A percentile compares a stretch with the other conserved stretches of the same genome.
Conservation (phyloP, 2,329 filamentous ascomycete genomes). For the Stagonosporopsis chrysanthemi region DNA sequence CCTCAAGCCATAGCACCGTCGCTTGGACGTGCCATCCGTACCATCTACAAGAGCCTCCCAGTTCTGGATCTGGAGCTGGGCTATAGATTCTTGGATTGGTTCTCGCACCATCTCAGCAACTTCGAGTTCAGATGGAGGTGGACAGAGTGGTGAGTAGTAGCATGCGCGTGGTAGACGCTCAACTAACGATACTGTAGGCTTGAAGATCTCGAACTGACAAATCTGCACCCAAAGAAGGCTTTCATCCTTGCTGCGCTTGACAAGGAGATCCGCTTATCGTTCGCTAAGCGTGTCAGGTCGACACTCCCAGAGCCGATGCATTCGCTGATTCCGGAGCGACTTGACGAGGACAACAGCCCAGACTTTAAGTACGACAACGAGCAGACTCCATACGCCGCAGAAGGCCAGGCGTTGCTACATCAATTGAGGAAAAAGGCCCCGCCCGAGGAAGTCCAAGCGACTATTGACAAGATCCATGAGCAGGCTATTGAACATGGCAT, state of each 20-base stretch:
- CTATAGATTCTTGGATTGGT: slow-evolving; percentile 95
- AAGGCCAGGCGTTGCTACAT: slow-evolving; percentile 82
- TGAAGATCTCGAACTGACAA: slow-evolving; percentile 79
- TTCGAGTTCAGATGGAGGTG: slow-evolving; percentile 99
- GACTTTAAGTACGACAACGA: slow-evolving; percentile 89
- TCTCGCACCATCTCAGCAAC: slow-evolving; percentile 96
- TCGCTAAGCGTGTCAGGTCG: slow-evolving; percentile 93
- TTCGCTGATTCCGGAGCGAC: slow-evolving; percentile 79
- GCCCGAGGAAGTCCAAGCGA: slow-evolving; percentile 83
- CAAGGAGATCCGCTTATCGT: slow-evolving; percentile 96
- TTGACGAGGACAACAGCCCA: slow-evolving; percentile 93
- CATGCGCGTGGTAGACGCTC: too few relatives aligned
- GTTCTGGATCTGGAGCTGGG: slow-evolving; percentile 85
- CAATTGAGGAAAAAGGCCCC: slow-evolving; percentile 84
- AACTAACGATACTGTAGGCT: slow-evolving; percentile 58
- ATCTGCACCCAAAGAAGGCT: slow-evolving; percentile 86
- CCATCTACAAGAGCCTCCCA: slow-evolving; percentile 82
- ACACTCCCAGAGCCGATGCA: slow-evolving; percentile 88
- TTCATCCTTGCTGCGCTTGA: slow-evolving; percentile 92
- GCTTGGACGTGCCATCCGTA: slow-evolving; percentile 90
- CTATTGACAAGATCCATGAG: slow-evolving; percentile 83
- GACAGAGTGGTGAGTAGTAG: slow-evolving; percentile 80
- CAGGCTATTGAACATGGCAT: slow-evolving; percentile 74
- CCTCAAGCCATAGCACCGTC: slow-evolving; percentile 96
- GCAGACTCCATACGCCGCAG: slow-evolving; percentile 79